Conservation (phyloP, 1,284 basidiomycete species). For the Ganoderma sinense region DNA sequence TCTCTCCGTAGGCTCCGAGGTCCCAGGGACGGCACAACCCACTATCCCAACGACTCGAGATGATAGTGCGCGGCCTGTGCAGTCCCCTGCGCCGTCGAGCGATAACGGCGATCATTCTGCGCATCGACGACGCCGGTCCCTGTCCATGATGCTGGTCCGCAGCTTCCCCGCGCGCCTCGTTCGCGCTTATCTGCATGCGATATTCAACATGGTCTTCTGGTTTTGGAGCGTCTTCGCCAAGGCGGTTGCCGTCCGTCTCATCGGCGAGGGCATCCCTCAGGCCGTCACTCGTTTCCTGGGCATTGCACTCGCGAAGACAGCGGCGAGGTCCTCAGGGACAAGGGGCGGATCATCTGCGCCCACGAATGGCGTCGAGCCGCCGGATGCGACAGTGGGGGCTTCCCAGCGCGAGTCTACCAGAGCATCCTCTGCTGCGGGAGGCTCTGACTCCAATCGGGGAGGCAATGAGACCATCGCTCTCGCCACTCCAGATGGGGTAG, state of each 20-base stretch:
- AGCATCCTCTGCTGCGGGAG: neutral
- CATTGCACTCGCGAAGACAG: conserved; percentile 19
- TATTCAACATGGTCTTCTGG: conserved; percentile 29
- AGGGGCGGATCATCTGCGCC: neutral
- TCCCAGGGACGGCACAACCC: neutral
- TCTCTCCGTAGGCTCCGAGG: neutral
- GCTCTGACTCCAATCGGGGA: neutral
- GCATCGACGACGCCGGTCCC: conserved; percentile 8
- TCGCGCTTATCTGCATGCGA: conserved; percentile 25
- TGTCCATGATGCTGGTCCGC: conserved; percentile 19
- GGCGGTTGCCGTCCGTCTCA: conserved; percentile 16
- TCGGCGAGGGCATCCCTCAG: conserved; percentile 19
- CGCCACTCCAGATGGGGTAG: neutral
- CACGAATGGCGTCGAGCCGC: neutral
- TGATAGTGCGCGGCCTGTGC: neutral
- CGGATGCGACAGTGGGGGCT: neutral
- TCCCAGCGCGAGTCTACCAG: neutral
- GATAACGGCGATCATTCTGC: neutral
- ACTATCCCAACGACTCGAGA: neutral
- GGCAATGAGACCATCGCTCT: neutral
- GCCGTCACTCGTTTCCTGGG: conserved; percentile 20
- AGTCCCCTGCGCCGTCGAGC: neutral
- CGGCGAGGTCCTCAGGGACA: neutral
- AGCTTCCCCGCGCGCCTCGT: conserved; percentile 17
- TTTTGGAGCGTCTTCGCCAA: conserved; percentile 26